Conservation (phyloP, 148 eudicot species). For the Bassia scoparia region DNA sequence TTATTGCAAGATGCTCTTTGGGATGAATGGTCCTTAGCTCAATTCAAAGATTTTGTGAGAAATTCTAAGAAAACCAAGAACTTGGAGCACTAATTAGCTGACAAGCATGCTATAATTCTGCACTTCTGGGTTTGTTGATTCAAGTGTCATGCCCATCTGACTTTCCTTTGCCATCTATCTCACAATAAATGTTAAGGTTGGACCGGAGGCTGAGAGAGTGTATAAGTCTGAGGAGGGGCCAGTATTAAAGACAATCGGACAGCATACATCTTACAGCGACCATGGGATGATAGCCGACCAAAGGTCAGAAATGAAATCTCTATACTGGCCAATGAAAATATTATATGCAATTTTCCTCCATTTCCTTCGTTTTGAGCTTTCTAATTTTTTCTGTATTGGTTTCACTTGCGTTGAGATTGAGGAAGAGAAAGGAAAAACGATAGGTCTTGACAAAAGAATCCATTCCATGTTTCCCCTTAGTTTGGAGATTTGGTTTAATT, state of each 20-base stretch:
- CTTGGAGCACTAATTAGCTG: no score
- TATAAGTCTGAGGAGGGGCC: constrained; percentile 67
- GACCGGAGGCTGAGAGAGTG: constrained; percentile 81
- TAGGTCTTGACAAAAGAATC: no score
- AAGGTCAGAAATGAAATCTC: constrained; percentile 60
- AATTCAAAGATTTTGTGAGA: no score
- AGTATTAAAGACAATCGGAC: constrained; percentile 83
- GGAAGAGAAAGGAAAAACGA: no score
- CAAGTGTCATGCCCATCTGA: constrained; percentile 95
- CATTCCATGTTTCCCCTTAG: no score
- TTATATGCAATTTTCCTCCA: not conserved
- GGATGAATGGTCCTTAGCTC: no score
- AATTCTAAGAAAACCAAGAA: no score
- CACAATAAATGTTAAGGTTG: constrained; percentile 94
- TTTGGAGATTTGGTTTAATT: no score
- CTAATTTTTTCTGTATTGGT: not conserved
- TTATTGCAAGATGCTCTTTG: no score
- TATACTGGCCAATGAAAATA: not conserved
- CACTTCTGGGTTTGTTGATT: no score
- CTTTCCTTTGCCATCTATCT: constrained; percentile 86
- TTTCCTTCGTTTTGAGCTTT: not conserved
- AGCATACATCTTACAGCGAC: constrained; percentile 92
- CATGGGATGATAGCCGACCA: constrained; percentile 33
- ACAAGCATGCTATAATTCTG: no score
- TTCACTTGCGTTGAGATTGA: no score